These are phyloP conservation scores for Spraguea lophii DNA, from an alignment of 371 early-diverging fungal genomes.

Conservation along the genomic window DNA sequence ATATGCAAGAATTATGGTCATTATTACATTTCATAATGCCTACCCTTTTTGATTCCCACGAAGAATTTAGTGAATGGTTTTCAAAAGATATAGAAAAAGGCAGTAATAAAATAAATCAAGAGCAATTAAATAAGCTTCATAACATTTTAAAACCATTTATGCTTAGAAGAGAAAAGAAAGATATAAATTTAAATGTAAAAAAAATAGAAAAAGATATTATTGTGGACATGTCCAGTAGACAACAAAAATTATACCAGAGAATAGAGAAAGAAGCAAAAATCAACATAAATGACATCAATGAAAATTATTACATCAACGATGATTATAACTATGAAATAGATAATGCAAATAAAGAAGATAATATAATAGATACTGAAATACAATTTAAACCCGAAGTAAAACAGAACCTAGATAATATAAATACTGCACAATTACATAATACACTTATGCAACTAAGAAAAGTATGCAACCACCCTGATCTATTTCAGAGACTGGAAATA, in stretches of 20 bases:
- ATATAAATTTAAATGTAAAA: constrained; percentile 69
- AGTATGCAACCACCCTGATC: constrained; percentile 85
- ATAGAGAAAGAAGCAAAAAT: constrained; percentile 26
- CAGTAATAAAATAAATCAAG: constrained; percentile 54
- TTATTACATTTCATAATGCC: constrained; percentile 91
- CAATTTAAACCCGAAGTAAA: neutral
- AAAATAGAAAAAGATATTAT: constrained; percentile 59
- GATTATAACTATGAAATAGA: too few species aligned
- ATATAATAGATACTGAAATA: neutral
- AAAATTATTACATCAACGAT: too few species aligned
- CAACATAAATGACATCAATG: neutral
- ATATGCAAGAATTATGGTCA: constrained; percentile 78
- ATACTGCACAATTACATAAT: constrained; percentile 62
- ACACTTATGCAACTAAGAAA: constrained; percentile 89
- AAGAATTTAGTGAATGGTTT: constrained; percentile 79
- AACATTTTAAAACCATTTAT: constrained; percentile 92
- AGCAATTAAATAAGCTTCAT: constrained; percentile 66
- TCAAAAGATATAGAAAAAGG: constrained; percentile 70
- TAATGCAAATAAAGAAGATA: neutral
- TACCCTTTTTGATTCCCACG: constrained; percentile 72
- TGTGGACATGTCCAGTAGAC: constrained; percentile 62
- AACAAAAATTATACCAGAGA: constrained; percentile 48
- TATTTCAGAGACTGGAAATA: constrained; percentile 68
- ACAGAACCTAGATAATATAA: constrained; percentile 12
- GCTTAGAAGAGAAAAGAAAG: constrained; percentile 79